phyloP scores from a whole-genome alignment of 164 flowering plant genomes.

The Houttuynia cordata region DNA sequence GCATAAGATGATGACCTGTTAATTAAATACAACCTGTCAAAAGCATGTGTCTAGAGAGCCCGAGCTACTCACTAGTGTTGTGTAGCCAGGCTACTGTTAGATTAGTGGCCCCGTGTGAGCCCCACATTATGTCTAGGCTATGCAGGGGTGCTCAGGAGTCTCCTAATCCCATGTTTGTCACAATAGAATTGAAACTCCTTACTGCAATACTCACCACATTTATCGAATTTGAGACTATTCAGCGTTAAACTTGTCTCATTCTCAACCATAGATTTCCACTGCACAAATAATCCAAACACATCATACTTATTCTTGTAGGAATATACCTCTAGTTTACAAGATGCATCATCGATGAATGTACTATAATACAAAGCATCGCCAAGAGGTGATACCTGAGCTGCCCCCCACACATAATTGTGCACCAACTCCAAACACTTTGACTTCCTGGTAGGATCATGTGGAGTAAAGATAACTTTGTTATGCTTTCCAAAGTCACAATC shows the following conservation, averaged over 20 bases:
- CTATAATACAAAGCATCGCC: neutral
- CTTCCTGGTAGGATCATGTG: neutral
- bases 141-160: neutral
- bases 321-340: neutral
- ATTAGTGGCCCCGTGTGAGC: too few relatives aligned
- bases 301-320: neutral
- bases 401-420: neutral
- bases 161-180: neutral
- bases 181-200: neutral
- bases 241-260: neutral
- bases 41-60: neutral
- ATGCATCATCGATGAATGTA: constrained; percentile 5
- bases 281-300: neutral
- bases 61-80: too few relatives aligned
- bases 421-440: constrained; percentile 1
- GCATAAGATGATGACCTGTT: neutral
- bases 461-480: neutral
- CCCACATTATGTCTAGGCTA: neutral
- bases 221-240: neutral
- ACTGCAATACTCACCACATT: neutral
- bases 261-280: neutral
- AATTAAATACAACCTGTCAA: neutral
- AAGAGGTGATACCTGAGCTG: neutral
- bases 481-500: neutral
- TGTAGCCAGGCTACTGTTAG: too few relatives aligned